Evolutionary conservation across 768 basidiomycete species (phyloP).

Genomic region (Amanita pallidorosea): DNA sequence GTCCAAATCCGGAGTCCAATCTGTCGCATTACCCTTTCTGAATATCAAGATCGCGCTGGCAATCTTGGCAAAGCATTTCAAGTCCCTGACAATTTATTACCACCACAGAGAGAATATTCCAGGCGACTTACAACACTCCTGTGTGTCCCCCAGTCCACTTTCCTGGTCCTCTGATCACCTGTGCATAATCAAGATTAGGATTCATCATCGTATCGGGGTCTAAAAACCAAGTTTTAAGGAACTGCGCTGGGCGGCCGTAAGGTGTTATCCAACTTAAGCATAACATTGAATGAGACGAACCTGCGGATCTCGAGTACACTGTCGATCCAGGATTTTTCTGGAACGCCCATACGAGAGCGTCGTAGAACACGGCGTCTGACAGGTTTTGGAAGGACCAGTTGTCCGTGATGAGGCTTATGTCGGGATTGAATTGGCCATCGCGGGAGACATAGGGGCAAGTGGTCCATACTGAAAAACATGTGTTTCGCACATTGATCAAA

Average conservation of each 20-base stretch:
- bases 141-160: conserved; percentile 34
- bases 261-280: not conserved
- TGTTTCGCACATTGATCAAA: not conserved
- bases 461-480: conserved; percentile 38
- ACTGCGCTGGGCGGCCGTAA: conserved; percentile 21
- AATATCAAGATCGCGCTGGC: conserved; percentile 42
- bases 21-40: conserved; percentile 33
- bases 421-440: conserved; percentile 60
- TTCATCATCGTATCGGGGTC: conserved; percentile 48
- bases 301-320: conserved; percentile 29
- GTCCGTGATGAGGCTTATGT: conserved; percentile 44
- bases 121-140: conserved; percentile 38
- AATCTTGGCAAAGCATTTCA: conserved; percentile 49
- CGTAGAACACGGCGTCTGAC: conserved; percentile 52
- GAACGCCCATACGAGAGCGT: conserved; percentile 45
- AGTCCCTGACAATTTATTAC: conserved; percentile 27
- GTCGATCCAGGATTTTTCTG: not conserved
- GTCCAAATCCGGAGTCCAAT: conserved; percentile 47
- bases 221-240: conserved; percentile 52
- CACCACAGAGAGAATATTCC: not conserved
- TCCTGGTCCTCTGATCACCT: conserved; percentile 33
- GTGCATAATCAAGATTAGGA: conserved; percentile 50
- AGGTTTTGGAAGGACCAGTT: conserved; percentile 43
- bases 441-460: conserved; percentile 43
- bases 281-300: conserved; percentile 15